These are phyloP conservation scores for Fraxinus dipetala DNA, from an alignment of 305 asterid genomes.

Conservation along the genomic window DNA sequence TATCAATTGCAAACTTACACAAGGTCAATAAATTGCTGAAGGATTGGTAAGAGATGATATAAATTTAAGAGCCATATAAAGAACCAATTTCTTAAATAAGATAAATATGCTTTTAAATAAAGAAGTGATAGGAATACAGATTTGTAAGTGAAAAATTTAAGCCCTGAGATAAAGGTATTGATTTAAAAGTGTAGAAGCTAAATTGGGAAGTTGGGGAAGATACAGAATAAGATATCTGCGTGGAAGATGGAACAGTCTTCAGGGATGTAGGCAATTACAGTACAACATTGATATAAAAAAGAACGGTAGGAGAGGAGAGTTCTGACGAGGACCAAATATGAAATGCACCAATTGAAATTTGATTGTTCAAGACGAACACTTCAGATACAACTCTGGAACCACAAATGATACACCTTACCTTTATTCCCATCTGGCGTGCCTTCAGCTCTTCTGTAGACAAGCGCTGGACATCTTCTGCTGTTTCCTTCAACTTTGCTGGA, in stretches of 20 bases:
- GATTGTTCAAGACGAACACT: not conserved
- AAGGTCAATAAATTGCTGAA: slow-evolving; percentile 7
- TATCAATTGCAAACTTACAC: slow-evolving; percentile 4
- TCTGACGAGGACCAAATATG: not conserved
- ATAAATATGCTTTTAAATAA: slow-evolving; percentile 4
- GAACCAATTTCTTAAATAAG: not conserved
- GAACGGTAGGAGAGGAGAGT: not conserved
- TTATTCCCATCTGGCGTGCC: slow-evolving; percentile 60
- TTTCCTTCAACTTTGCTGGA: slow-evolving; percentile 68
- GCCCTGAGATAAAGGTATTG: not conserved
- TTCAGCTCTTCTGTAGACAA: slow-evolving; percentile 61
- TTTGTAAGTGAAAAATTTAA: not conserved
- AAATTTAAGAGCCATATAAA: not conserved
- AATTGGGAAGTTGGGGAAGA: not conserved
- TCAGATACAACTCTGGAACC: not conserved
- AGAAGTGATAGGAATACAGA: not conserved
- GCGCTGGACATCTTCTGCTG: slow-evolving; percentile 45
- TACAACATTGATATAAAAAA: not conserved
- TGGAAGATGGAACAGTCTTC: not conserved
- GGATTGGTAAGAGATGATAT: not conserved
- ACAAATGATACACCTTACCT: slow-evolving; percentile 39
- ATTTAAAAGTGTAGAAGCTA: slow-evolving; percentile 2
- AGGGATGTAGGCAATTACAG: not conserved
- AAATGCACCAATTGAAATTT: not conserved
- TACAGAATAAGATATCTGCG: not conserved